Conservation (phyloP, 139 green algal genomes). For the Eudorina sp. region DNA sequence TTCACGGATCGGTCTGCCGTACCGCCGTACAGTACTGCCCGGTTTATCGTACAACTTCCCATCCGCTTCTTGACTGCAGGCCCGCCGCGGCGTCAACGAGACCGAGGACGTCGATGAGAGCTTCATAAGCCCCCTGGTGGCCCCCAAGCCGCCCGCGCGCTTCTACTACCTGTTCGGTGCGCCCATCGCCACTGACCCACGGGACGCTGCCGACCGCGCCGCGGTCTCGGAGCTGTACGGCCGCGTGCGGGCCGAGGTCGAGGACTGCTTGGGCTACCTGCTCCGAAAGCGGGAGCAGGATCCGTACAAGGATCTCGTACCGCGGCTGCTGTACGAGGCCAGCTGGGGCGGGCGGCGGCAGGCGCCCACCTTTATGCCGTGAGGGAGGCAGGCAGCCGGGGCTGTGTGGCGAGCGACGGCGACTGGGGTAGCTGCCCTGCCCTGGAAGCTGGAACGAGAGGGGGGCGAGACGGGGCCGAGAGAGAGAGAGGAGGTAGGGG, state of each 20-base stretch:
- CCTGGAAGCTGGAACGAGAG: too few species aligned
- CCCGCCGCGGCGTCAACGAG: slow-evolving; percentile 63
- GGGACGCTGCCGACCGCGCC: slow-evolving; percentile 68
- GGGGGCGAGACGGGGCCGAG: too few species aligned
- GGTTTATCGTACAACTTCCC: background rate
- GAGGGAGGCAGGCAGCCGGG: slow-evolving; percentile 15
- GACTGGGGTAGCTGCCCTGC: too few species aligned
- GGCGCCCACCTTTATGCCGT: slow-evolving; percentile 88
- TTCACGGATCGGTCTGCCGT: too few species aligned
- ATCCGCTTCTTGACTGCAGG: background rate
- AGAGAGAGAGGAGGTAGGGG: too few species aligned
- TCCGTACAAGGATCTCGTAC: slow-evolving; percentile 84
- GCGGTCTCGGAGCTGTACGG: slow-evolving; percentile 75
- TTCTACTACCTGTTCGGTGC: slow-evolving; percentile 94
- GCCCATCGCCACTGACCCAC: slow-evolving; percentile 77
- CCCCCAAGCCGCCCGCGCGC: slow-evolving; percentile 69
- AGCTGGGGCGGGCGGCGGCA: slow-evolving; percentile 65
- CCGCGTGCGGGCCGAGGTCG: slow-evolving; percentile 61
- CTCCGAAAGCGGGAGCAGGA: slow-evolving; percentile 77
- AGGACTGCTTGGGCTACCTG: slow-evolving; percentile 82
- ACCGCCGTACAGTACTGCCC: too few species aligned
- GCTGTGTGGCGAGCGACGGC: too few species aligned
- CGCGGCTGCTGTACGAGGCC: slow-evolving; percentile 84
- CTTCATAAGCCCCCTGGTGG: slow-evolving; percentile 72
- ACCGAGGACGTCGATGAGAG: slow-evolving; percentile 56